Base-by-base conservation (phyloP, 169 alveolate genomes). In the Pseudocohnilembus persalinus region DNA sequence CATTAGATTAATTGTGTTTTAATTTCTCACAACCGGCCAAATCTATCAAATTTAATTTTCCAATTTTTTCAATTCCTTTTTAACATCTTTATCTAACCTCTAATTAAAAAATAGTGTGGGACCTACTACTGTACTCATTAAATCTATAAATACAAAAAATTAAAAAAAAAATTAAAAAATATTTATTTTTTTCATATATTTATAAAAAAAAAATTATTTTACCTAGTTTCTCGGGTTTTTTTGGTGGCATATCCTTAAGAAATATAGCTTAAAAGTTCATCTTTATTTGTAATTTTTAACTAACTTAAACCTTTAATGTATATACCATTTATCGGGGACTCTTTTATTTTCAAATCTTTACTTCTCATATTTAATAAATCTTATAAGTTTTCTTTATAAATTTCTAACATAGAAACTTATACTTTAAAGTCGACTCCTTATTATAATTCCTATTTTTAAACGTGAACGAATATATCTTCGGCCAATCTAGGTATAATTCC, bases 71-170 rank as follows among this genome's bases (percentile, higher is more conserved):
- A 4, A 63, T 73, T 27, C 75, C 89, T 73, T 77, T 82, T 29
- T 32, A 31, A 29, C 77, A 83, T 49, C 87, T 83, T 64, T 83
- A 77, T n/a, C 78, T 87, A 0, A 91, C 86, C 80, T 84, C 88
- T 29, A 92, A 31, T 35, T 76, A 75, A 63, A 92, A 79, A 33
- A 92, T 88, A 28, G 89, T 76, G 73, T 92, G 95, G 16, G 93
- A 87, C 30, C 95, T 73, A 20, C 91, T 83, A 20, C 91, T 83
- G 28, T 74, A 78, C 29, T 88, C 82, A 81, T 92, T 92, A 31
- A 89, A n/a, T n/a, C n/a, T n/a, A n/a, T n/a, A n/a, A n/a, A n/a
- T n/a, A n/a, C n/a, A n/a, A n/a, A n/a, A n/a, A n/a, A n/a, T n/a
- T n/a, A n/a, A n/a, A n/a, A n/a, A n/a, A n/a, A n/a, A n/a, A n/a